Base-by-base conservation (phyloP, 2,329 filamentous ascomycete species). In the Paecilomyces sp. region DNA sequence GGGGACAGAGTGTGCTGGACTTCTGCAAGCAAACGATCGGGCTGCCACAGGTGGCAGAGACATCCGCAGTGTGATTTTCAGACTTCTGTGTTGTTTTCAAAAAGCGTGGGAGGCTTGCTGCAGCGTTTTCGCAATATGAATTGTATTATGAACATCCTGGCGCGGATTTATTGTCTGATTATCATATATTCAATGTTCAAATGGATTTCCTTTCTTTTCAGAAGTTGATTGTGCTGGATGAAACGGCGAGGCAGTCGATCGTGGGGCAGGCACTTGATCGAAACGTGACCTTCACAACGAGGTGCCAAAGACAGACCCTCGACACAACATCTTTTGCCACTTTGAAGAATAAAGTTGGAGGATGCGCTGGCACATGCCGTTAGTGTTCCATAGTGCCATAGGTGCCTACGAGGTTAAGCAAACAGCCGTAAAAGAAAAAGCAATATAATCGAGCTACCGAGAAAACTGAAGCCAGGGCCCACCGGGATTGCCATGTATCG, bases 1-100 rank as follows among this genome's bases (percentile, higher is more conserved):
- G 79, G 79, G 79, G 75, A 7, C 64, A 64, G 2, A 73, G 67
- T 18, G 72, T 75, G 3, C 57, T 77, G 60, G 72, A 74, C 33
- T 76, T 70, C 57, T 75, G 74, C 61, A 66, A 70, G 15, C 41
- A 47, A 47, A 47, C 2, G n/a, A 8, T 47, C 13, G 15, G 41
- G 22, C 51, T 25, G 47, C 66, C 65, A 59, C 69, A 65, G 52
- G 59, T 60, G 9, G 61, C 53, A 12, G 15, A 28, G 50, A 12
- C 11, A 12, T 22, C 18, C 11, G 50, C 24, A 2, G 50, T 24
- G 28, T 25, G 22, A 53, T 53, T 25, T 30, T 53, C 22, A 5
- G 11, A 9, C 28, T n/a, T 53, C 50, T 53, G 51, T 53, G 28
- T 13, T 53, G 22, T 53, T 30, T 30, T 25, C n/a, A 24, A 53